phyloP scores from a whole-genome alignment of 768 basidiomycete genomes.

The Kwoniella dendrophila region DNA sequence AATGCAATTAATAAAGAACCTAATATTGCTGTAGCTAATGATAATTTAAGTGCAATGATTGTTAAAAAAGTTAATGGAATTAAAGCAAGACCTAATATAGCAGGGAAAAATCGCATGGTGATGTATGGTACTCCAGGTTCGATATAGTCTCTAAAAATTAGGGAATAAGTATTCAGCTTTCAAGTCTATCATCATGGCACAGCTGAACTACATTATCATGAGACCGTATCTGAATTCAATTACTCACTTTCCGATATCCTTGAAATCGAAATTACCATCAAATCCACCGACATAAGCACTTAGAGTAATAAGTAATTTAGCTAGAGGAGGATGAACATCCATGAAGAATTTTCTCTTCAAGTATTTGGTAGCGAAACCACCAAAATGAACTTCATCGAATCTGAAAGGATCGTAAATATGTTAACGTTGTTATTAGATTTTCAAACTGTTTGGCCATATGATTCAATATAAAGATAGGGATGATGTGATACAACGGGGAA shows the following conservation, averaged over 20 bases:
- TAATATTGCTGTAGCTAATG: constrained; percentile 86
- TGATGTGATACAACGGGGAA: constrained; percentile 14
- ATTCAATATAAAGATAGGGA: no score
- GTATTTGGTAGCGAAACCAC: constrained; percentile 92
- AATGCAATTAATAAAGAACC: constrained; percentile 90
- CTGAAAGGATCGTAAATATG: constrained; percentile 60
- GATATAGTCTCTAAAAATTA: constrained; percentile 64
- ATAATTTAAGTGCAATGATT: constrained; percentile 86
- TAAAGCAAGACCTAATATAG: constrained; percentile 81
- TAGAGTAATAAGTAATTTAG: constrained; percentile 91
- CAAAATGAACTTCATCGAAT: constrained; percentile 98
- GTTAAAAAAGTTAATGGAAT: constrained; percentile 91
- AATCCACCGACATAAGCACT: constrained; percentile 85
- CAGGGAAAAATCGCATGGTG: constrained; percentile 96
- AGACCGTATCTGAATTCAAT: no score
- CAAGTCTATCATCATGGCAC: neutral
- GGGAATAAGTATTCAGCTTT: neutral
- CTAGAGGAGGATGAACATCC: constrained; percentile 96
- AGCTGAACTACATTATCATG: no score
- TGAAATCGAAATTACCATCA: constrained; percentile 92
- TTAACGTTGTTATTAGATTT: no score
- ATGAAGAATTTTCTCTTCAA: constrained; percentile 73
- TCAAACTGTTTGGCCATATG: neutral
- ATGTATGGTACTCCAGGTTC: constrained; percentile 83
- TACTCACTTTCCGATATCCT: constrained; percentile 89